A percentile compares a stretch with the other conserved stretches of the same genome.
Evolutionary conservation across 805 yeast species (phyloP).

Genomic region (Jamesozyma gamospora): DNA sequence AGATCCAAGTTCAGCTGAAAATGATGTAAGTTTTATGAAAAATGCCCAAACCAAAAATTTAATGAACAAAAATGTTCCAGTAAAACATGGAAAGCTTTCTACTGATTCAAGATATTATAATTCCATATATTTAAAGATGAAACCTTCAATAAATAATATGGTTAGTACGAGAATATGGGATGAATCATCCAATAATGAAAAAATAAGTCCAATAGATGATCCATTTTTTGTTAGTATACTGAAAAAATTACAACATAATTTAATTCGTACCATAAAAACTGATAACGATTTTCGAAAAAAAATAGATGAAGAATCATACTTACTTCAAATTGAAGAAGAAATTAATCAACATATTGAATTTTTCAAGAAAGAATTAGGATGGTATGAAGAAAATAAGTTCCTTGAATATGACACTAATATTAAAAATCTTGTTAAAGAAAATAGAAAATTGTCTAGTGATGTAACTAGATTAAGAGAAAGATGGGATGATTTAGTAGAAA

Average conservation of each 20-base stretch:
- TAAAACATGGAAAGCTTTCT: background rate
- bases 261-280: constrained; percentile 2
- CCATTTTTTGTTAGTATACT: constrained; percentile 13
- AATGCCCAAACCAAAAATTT: background rate
- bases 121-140: constrained; percentile 8
- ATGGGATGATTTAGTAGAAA: constrained; percentile 59
- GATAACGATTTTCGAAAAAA: background rate
- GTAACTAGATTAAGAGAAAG: constrained; percentile 43
- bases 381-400: constrained; percentile 29
- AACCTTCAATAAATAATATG: constrained; percentile 9
- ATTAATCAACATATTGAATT: constrained; percentile 12
- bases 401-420: constrained; percentile 30
- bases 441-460: constrained; percentile 40
- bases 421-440: constrained; percentile 32
- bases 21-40: background rate
- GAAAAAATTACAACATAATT: constrained; percentile 14
- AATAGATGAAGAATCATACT: too few species aligned
- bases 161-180: constrained; percentile 11
- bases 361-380: constrained; percentile 30
- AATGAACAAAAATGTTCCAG: too few species aligned
- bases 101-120: constrained; percentile 2
- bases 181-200: constrained; percentile 2
- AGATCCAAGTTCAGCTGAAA: background rate
- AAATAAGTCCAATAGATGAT: constrained; percentile 7
- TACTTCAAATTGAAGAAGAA: background rate